These are phyloP conservation scores for Pythium vanterpoolii DNA, from an alignment of 352 stramenopile species.

Conservation along the genomic window DNA sequence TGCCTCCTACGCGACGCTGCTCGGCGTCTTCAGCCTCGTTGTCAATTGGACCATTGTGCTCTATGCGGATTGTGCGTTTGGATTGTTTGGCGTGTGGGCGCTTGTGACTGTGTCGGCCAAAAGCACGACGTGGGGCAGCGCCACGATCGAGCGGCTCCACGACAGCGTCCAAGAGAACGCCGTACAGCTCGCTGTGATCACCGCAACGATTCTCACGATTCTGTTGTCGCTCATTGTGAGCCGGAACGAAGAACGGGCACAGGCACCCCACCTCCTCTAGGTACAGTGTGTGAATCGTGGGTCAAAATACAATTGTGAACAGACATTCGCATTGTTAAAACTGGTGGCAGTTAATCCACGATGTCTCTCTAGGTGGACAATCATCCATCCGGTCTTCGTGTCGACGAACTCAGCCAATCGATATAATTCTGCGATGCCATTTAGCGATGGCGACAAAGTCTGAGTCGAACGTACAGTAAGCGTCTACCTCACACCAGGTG, in stretches of 20 bases:
- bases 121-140: conserved; percentile 10
- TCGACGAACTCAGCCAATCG: too few relatives aligned
- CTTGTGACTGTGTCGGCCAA: conserved; percentile 9
- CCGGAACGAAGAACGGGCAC: conserved; percentile 3
- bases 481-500: too few relatives aligned
- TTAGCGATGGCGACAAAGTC: too few relatives aligned
- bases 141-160: conserved; percentile 14
- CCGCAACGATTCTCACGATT: conserved; percentile 15
- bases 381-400: too few relatives aligned
- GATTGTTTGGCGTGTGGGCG: conserved; percentile 6
- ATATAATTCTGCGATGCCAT: too few relatives aligned
- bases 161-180: conserved; percentile 16
- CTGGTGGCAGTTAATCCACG: too few relatives aligned
- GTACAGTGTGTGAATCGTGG: too few relatives aligned
- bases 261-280: too few relatives aligned
- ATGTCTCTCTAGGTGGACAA: too few relatives aligned
- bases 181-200: conserved; percentile 15
- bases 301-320: too few relatives aligned
- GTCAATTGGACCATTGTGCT: conserved; percentile 12
- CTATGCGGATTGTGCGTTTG: conserved; percentile 14
- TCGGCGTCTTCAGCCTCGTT: conserved; percentile 21
- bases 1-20: conserved; percentile 9
- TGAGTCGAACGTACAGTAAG: too few relatives aligned
- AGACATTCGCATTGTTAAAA: too few relatives aligned
- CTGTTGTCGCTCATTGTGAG: conserved; percentile 12